A percentile compares a stretch with the other conserved stretches of the same genome.
Evolutionary conservation across 441 rosid genomes (phyloP).

Genomic region (Macaranga tanarius): DNA sequence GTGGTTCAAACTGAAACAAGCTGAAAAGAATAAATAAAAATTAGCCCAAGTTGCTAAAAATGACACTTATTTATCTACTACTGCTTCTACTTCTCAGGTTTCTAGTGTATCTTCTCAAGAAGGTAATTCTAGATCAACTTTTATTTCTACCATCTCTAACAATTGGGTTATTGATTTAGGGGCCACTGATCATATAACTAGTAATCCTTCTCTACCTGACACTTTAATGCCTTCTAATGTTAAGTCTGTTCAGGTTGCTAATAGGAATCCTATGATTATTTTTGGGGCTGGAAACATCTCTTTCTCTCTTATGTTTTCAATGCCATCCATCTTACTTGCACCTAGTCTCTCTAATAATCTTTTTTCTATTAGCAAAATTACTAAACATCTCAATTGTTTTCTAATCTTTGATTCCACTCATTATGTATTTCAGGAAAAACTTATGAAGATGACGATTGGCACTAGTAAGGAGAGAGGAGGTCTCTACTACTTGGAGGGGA

Average conservation of each 20-base stretch:
- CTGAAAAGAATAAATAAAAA: not conserved
- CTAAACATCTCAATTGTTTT: not conserved
- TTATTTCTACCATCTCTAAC: not conserved
- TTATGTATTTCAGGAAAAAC: constrained; percentile 7
- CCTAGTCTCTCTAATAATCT: not conserved
- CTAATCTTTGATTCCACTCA: not conserved
- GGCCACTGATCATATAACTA: constrained; percentile 12
- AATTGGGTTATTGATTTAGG: constrained; percentile 5
- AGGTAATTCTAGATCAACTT: not conserved
- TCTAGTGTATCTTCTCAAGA: not conserved
- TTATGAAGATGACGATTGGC: not conserved
- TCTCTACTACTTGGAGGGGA: not conserved
- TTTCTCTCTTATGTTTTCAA: not conserved
- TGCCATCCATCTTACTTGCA: not conserved
- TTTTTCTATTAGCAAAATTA: not conserved
- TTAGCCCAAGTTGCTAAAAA: not conserved
- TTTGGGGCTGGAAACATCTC: not conserved
- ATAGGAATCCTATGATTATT: not conserved
- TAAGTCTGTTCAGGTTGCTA: not conserved
- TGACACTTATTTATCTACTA: not conserved
- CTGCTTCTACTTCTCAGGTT: not conserved
- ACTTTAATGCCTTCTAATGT: not conserved
- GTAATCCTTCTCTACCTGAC: not conserved
- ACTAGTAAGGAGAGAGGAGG: not conserved
- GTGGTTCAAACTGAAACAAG: constrained; percentile 5